phyloP scores from a whole-genome alignment of 805 yeast species.

The Geotrichum ghanense region DNA sequence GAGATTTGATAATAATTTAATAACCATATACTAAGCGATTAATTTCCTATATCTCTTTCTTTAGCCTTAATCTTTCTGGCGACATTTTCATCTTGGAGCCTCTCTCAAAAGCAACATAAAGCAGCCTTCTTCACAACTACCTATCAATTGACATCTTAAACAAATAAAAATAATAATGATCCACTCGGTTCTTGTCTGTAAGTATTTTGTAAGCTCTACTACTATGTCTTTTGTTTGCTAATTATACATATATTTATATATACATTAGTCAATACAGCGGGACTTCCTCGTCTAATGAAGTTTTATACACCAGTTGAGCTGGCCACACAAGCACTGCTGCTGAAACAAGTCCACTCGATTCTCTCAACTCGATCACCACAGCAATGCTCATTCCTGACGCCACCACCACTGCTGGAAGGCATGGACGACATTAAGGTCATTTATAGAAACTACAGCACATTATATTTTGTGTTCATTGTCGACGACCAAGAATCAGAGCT shows the following conservation, averaged over 20 bases:
- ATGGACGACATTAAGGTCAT: constrained; percentile 73
- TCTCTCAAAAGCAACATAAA: no score
- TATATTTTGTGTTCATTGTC: constrained; percentile 91
- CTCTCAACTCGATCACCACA: constrained; percentile 58
- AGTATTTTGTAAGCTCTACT: constrained; percentile 25
- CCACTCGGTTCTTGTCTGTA: constrained; percentile 75
- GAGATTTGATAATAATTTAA: no score
- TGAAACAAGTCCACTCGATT: constrained; percentile 72
- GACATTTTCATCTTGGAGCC: no score
- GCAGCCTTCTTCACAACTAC: no score
- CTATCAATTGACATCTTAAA: no score
- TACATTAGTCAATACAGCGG: constrained; percentile 79
- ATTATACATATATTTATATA: no score
- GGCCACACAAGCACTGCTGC: constrained; percentile 64
- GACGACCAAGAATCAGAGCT: constrained; percentile 93
- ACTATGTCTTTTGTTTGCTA: no score
- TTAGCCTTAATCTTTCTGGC: no score
- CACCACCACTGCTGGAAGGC: constrained; percentile 62
- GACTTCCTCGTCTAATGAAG: constrained; percentile 79
- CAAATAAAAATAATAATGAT: no score
- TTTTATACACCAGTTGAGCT: constrained; percentile 89
- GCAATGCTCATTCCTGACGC: constrained; percentile 83
- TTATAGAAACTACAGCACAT: constrained; percentile 87
- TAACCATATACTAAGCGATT: no score
- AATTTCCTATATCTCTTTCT: no score